These are phyloP conservation scores for Asterionellopsis glacialis DNA, from an alignment of 108 stramenopile species.

Conservation along the genomic window DNA sequence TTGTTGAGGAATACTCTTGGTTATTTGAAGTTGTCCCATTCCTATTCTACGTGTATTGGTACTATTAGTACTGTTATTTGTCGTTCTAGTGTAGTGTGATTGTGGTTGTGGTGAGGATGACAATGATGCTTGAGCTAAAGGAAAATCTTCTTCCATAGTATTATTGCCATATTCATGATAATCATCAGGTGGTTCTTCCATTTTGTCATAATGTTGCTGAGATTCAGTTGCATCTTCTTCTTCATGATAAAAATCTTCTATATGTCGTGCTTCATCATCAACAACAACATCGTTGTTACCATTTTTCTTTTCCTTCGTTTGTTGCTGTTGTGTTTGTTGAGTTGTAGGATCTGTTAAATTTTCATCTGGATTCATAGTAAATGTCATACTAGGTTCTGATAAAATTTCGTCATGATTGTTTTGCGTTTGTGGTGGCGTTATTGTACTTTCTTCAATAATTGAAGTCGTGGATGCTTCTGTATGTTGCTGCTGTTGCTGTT, in stretches of 20 bases:
- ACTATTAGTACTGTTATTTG: not conserved
- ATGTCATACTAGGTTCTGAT: constrained; percentile 5
- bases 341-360: constrained; percentile 25
- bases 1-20: not conserved
- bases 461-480: not conserved
- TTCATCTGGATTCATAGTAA: constrained; percentile 23
- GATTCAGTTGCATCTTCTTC: not conserved
- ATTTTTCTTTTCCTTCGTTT: constrained; percentile 7
- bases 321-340: constrained; percentile 13
- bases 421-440: not conserved
- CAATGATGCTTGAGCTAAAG: not conserved
- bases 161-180: constrained; percentile 7
- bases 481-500: constrained; percentile 5
- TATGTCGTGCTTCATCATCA: constrained; percentile 16
- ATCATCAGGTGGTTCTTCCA: not conserved
- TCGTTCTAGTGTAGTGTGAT: not conserved
- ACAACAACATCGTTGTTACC: not conserved
- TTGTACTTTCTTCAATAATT: too few relatives aligned
- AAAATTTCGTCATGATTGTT: constrained; percentile 1
- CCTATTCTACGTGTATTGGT: constrained; percentile 3
- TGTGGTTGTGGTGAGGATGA: not conserved
- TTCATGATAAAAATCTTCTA: not conserved
- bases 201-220: not conserved
- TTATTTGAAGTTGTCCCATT: not conserved
- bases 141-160: constrained; percentile 2